Percentiles rank a stretch among this genome's conserved stretches.
Evolutionary conservation across 371 early-diverging fungal genomes (phyloP).

Genomic region (Apophysomyces variabilis): DNA sequence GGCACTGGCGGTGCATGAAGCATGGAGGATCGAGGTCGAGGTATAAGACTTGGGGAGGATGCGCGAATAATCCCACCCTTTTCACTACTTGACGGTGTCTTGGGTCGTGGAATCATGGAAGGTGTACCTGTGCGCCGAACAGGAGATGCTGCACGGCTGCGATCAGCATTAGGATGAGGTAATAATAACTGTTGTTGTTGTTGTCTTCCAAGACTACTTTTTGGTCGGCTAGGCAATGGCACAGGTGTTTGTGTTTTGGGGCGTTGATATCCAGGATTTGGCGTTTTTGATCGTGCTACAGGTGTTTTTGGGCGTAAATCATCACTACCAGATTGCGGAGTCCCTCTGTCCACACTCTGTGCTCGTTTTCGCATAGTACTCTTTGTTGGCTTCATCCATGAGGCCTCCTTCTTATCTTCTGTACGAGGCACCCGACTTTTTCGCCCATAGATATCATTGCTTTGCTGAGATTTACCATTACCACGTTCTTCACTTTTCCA

Average conservation of each 20-base stretch:
- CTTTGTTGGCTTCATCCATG: slow-evolving; percentile 42
- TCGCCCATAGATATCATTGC: slow-evolving; percentile 3
- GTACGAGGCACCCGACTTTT: slow-evolving; percentile 10
- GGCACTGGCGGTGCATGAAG: slow-evolving; percentile 19
- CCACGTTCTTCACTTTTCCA: slow-evolving; percentile 1
- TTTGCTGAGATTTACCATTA: background rate
- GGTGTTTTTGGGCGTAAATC: background rate
- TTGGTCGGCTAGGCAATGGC: slow-evolving; percentile 22
- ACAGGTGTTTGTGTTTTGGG: slow-evolving; percentile 17
- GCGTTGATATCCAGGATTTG: slow-evolving; percentile 19
- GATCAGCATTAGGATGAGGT: slow-evolving; percentile 20
- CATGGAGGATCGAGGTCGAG: slow-evolving; percentile 46
- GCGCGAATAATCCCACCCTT: slow-evolving; percentile 15
- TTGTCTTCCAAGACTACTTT: slow-evolving; percentile 25
- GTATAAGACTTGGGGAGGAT: slow-evolving; percentile 35
- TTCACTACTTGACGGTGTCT: slow-evolving; percentile 26
- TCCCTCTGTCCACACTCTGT: slow-evolving; percentile 20
- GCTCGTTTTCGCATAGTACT: slow-evolving; percentile 33
- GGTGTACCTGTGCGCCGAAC: slow-evolving; percentile 35
- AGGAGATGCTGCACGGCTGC: slow-evolving; percentile 30
- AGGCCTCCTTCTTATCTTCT: slow-evolving; percentile 21
- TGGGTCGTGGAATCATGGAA: slow-evolving; percentile 40
- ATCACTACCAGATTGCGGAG: background rate
- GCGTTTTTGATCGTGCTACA: slow-evolving; percentile 23
- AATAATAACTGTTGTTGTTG: slow-evolving; percentile 15